Percentiles rank a stretch among this genome's conserved stretches.
Conservation (phyloP, 2,329 filamentous ascomycete species). For the Colletotrichum australisinense region DNA sequence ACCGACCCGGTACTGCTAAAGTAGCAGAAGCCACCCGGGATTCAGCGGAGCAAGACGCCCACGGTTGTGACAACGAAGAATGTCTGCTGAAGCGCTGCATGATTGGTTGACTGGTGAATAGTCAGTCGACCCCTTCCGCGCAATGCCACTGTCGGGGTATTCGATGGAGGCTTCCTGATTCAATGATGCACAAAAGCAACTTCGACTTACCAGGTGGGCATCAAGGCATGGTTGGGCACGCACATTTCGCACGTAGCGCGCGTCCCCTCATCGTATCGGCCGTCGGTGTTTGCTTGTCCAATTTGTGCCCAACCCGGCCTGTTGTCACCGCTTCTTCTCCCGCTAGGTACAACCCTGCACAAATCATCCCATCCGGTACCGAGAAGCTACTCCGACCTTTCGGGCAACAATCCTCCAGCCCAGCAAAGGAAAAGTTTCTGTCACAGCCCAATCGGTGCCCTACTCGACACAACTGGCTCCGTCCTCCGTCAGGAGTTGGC, state of each 20-base stretch:
- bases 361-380: constrained; percentile 41
- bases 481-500: constrained; percentile 26
- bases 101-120: constrained; percentile 14
- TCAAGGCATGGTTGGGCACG: constrained; percentile 39
- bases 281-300: constrained; percentile 31
- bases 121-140: not conserved
- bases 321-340: constrained; percentile 46
- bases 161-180: constrained; percentile 13
- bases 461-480: constrained; percentile 35
- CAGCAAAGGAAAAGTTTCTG: constrained; percentile 35
- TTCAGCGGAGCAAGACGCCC: not conserved
- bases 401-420: constrained; percentile 46
- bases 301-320: constrained; percentile 38
- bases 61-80: constrained; percentile 3
- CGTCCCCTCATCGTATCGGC: constrained; percentile 35
- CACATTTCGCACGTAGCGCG: constrained; percentile 30
- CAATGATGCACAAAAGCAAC: constrained; percentile 33
- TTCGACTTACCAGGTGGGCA: constrained; percentile 33
- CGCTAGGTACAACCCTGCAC: constrained; percentile 49
- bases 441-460: constrained; percentile 46
- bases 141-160: constrained; percentile 1
- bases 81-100: not conserved
- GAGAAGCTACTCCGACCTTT: constrained; percentile 43
- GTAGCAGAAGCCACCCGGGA: not conserved
- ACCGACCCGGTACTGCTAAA: not conserved